phyloP scores from a whole-genome alignment of 1,284 basidiomycete species.

The Ceratobasidium papillatum region DNA sequence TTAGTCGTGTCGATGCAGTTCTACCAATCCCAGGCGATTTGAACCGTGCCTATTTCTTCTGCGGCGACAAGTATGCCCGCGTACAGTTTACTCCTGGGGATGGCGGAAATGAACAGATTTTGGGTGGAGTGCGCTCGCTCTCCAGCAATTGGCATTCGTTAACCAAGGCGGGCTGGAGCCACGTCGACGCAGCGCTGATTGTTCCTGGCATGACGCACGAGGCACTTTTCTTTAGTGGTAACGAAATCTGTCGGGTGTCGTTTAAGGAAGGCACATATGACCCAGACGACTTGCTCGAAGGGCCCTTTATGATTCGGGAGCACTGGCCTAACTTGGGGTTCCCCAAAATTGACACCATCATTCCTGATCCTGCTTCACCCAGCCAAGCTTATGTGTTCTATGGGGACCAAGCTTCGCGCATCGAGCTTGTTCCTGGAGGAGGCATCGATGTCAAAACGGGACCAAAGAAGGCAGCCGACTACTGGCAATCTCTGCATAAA shows the following conservation, averaged over 20 bases:
- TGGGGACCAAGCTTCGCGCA: background rate
- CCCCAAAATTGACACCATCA: background rate
- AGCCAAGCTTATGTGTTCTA: background rate
- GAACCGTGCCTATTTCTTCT: conserved; percentile 20
- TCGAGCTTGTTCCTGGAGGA: background rate
- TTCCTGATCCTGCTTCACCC: background rate
- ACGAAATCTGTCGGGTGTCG: background rate
- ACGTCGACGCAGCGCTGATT: conserved; percentile 13
- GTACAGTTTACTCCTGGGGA: conserved; percentile 7
- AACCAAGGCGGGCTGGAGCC: background rate
- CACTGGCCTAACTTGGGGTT: background rate
- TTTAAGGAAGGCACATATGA: background rate
- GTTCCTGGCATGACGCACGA: conserved; percentile 23
- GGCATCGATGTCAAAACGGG: background rate
- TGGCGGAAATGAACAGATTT: background rate
- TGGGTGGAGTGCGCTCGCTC: background rate
- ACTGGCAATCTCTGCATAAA: background rate
- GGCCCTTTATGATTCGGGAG: background rate
- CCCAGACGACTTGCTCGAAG: conserved; percentile 1
- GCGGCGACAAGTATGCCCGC: conserved; percentile 12
- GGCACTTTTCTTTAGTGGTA: conserved; percentile 1
- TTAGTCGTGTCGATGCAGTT: conserved; percentile 15
- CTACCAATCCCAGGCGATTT: background rate
- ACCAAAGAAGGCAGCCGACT: background rate
- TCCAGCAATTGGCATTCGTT: background rate